Evolutionary conservation across 495 filamentous ascomycete genomes (phyloP).

Genomic region (Daldinia childiae): DNA sequence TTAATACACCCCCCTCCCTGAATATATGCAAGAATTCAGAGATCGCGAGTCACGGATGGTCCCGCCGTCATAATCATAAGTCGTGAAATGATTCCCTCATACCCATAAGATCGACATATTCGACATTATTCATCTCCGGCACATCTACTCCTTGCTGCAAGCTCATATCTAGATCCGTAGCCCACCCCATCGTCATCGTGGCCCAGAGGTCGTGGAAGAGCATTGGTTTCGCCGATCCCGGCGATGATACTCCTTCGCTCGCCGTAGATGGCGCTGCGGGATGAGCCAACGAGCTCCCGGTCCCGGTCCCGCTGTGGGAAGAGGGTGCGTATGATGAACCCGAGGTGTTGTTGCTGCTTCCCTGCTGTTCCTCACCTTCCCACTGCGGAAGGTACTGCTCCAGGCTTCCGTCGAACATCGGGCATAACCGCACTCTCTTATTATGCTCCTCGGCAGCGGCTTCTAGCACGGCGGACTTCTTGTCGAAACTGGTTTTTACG

Average conservation of each 20-base stretch:
- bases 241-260: not conserved
- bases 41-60: not conserved
- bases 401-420: slow-evolving; percentile 59
- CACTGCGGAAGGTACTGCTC: slow-evolving; percentile 53
- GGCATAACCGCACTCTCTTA: slow-evolving; percentile 43
- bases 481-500: slow-evolving; percentile 51
- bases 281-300: not conserved
- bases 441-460: slow-evolving; percentile 20
- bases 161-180: slow-evolving; percentile 12
- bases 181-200: slow-evolving; percentile 52
- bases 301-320: slow-evolving; percentile 4
- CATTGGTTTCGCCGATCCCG: slow-evolving; percentile 11
- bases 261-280: not conserved
- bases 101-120: slow-evolving; percentile 13
- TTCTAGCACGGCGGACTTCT: slow-evolving; percentile 49
- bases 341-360: not conserved
- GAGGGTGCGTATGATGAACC: slow-evolving; percentile 27
- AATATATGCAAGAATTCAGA: not conserved
- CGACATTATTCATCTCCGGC: not conserved
- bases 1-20: not conserved
- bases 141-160: slow-evolving; percentile 7
- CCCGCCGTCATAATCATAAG: not conserved
- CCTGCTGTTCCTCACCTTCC: slow-evolving; percentile 53
- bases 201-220: slow-evolving; percentile 49
- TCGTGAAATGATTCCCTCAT: not conserved